Percentiles rank a stretch among this genome's conserved stretches.
phyloP scores from a whole-genome alignment of 768 basidiomycete species.

The Lanmaoa rubissima region DNA sequence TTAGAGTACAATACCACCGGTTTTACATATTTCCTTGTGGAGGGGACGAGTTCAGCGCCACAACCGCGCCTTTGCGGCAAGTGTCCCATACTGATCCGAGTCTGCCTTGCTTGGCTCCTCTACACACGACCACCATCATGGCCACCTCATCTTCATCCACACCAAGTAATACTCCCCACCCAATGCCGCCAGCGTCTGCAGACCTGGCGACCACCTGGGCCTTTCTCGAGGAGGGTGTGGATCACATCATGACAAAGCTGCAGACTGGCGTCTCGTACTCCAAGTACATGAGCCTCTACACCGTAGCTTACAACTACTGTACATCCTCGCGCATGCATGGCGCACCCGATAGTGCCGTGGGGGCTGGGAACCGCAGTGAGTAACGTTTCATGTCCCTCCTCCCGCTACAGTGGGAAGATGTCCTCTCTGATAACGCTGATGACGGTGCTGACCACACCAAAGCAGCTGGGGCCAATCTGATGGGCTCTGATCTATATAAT shows the following conservation, averaged over 20 bases:
- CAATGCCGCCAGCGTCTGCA: conserved; percentile 64
- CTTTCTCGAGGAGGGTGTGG: conserved; percentile 81
- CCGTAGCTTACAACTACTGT: conserved; percentile 97
- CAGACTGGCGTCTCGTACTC: conserved; percentile 88
- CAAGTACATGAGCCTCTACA: conserved; percentile 86
- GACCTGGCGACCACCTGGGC: conserved; percentile 86
- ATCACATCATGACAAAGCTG: conserved; percentile 90
- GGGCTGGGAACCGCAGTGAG: conserved; percentile 56
- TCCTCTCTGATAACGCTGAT: conserved; percentile 21
- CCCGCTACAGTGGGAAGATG: conserved; percentile 24
- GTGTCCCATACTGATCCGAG: conserved; percentile 11
- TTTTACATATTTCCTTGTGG: neutral
- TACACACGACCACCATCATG: conserved; percentile 34
- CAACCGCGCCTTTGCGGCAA: conserved; percentile 27
- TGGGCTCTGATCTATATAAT: conserved; percentile 97
- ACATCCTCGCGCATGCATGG: conserved; percentile 81
- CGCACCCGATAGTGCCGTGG: conserved; percentile 34
- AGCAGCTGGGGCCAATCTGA: conserved; percentile 86
- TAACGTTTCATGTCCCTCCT: conserved; percentile 14
- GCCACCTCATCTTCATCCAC: conserved; percentile 31
- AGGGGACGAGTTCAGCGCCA: conserved; percentile 22
- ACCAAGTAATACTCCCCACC: conserved; percentile 33
- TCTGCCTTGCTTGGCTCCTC: conserved; percentile 6
- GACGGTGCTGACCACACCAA: conserved; percentile 16
- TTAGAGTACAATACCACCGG: neutral